phyloP scores from a whole-genome alignment of 1,139 yeast genomes.

The Pneumocystis oryctolagi region DNA sequence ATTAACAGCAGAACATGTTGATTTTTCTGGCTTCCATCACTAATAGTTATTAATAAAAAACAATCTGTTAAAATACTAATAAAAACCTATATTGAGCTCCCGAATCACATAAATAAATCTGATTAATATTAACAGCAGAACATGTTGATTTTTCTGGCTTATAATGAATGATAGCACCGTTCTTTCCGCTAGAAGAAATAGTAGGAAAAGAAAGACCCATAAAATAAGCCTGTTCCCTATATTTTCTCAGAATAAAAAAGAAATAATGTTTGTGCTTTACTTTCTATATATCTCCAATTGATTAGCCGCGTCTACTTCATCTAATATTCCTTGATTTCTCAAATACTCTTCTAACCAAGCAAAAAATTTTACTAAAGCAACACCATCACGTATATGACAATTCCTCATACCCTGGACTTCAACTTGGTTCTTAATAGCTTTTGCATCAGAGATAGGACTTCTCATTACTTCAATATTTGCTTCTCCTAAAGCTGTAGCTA shows the following conservation, averaged over 20 bases:
- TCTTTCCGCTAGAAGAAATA: constrained; percentile 82
- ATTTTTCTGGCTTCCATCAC: constrained; percentile 55
- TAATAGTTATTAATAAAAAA: background rate
- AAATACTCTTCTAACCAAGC: constrained; percentile 74
- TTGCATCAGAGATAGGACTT: constrained; percentile 54
- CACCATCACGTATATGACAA: constrained; percentile 81
- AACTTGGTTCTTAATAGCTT: constrained; percentile 56
- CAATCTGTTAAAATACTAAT: background rate
- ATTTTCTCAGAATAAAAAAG: background rate
- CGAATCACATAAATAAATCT: constrained; percentile 75
- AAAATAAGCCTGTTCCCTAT: constrained; percentile 30
- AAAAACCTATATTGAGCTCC: constrained; percentile 65
- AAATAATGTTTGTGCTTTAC: constrained; percentile 12
- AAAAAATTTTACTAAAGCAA: constrained; percentile 61
- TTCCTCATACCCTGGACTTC: constrained; percentile 63
- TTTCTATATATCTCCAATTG: constrained; percentile 49
- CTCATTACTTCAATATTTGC: constrained; percentile 34
- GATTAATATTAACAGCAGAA: constrained; percentile 54
- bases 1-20: constrained; percentile 50
- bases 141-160: constrained; percentile 52
- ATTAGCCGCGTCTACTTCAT: constrained; percentile 67
- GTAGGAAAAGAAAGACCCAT: constrained; percentile 82
- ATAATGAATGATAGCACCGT: constrained; percentile 88
- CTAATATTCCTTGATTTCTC: constrained; percentile 39
- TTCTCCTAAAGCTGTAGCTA: constrained; percentile 40